These are phyloP conservation scores for Elaeis guineensis DNA, from an alignment of 176 grass and related monocot genomes.

Conservation along the genomic window DNA sequence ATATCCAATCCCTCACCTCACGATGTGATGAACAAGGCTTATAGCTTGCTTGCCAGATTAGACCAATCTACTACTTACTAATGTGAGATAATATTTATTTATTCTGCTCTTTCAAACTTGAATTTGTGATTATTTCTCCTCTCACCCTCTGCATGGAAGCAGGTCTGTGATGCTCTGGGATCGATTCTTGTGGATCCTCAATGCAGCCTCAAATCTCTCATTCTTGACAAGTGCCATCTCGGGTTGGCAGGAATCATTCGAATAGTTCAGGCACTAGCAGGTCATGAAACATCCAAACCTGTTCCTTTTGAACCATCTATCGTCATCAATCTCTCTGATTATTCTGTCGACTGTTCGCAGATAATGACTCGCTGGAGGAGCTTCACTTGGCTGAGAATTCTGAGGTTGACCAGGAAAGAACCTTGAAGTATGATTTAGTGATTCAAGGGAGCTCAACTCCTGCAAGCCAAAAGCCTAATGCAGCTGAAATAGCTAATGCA, in stretches of 20 bases:
- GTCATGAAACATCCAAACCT: conserved; percentile 32
- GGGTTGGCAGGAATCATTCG: conserved; percentile 49
- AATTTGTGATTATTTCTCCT: no score
- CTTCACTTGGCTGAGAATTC: conserved; percentile 58
- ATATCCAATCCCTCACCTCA: no score
- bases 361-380: conserved; percentile 71
- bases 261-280: conserved; percentile 56
- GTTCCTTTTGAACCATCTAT: neutral
- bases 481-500: conserved; percentile 1
- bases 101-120: no score
- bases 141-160: neutral
- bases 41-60: no score
- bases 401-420: conserved; percentile 25
- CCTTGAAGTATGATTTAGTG: conserved; percentile 17
- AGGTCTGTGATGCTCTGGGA: conserved; percentile 54
- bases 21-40: no score
- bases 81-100: no score
- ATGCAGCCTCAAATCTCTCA: conserved; percentile 59
- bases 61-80: no score
- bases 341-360: conserved; percentile 14
- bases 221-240: conserved; percentile 62
- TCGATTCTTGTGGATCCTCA: conserved; percentile 42
- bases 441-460: conserved; percentile 21
- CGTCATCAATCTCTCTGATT: neutral
- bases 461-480: conserved; percentile 11